phyloP scores from a whole-genome alignment of 495 filamentous ascomycete genomes.

The Penicillium macrosclerotiorum region DNA sequence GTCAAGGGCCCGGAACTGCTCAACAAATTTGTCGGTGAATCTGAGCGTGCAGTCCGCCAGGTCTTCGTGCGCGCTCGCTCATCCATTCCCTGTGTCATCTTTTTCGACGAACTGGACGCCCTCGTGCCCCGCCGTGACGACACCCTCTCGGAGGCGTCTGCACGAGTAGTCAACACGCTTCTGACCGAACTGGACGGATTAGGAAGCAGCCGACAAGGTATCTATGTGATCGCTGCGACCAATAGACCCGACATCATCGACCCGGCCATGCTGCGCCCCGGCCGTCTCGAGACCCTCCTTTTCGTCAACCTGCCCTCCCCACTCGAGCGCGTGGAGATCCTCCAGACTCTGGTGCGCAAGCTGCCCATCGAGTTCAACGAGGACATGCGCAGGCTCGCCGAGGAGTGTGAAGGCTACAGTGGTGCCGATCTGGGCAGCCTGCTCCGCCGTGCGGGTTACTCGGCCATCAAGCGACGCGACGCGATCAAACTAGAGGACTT shows the following conservation, averaged over 20 bases:
- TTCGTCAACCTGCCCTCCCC: constrained; percentile 85
- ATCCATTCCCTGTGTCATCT: constrained; percentile 87
- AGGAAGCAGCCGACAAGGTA: constrained; percentile 69
- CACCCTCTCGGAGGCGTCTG: constrained; percentile 74
- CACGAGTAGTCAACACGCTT: constrained; percentile 91
- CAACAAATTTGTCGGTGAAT: constrained; percentile 96
- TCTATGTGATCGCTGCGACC: constrained; percentile 93
- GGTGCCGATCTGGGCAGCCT: constrained; percentile 86
- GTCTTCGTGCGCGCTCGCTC: constrained; percentile 87
- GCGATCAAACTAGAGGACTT: constrained; percentile 72
- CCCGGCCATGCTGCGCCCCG: constrained; percentile 89
- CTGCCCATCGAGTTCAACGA: constrained; percentile 52
- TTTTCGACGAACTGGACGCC: constrained; percentile 97
- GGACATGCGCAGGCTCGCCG: constrained; percentile 54
- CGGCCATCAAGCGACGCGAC: constrained; percentile 64
- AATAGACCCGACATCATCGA: constrained; percentile 97
- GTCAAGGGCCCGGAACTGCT: constrained; percentile 93
- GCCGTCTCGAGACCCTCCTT: constrained; percentile 81
- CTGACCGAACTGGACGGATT: constrained; percentile 96
- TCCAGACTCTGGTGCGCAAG: constrained; percentile 72
- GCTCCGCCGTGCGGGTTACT: constrained; percentile 72
- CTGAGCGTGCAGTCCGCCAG: constrained; percentile 86
- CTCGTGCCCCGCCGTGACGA: constrained; percentile 84
- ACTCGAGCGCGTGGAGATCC: constrained; percentile 79
- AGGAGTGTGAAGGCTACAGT: constrained; percentile 79